phyloP scores from a whole-genome alignment of 2,329 filamentous ascomycete species.

The Davidsoniella australis region DNA sequence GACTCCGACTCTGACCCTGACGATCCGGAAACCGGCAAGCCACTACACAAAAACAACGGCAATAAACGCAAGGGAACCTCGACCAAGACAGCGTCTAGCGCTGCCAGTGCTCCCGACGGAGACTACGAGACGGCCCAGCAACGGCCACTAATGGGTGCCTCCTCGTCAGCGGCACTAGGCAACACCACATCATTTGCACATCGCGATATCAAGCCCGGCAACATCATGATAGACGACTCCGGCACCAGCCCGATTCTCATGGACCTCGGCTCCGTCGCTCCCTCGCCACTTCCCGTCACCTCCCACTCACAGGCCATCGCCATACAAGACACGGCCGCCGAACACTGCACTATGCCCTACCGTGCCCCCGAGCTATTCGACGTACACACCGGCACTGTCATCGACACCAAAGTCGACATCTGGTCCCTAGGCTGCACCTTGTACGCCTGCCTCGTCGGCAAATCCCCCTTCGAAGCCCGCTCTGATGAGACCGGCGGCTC shows the following conservation, averaged over 20 bases:
- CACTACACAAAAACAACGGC: slow-evolving; percentile 14
- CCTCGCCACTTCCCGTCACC: slow-evolving; percentile 75
- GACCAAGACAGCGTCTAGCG: neutral
- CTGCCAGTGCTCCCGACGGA: slow-evolving; percentile 33
- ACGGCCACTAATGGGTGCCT: slow-evolving; percentile 66
- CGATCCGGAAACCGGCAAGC: slow-evolving; percentile 20
- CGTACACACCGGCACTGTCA: slow-evolving; percentile 77
- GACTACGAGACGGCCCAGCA: slow-evolving; percentile 61
- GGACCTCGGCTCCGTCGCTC: slow-evolving; percentile 85
- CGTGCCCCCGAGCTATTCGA: slow-evolving; percentile 95
- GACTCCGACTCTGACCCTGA: slow-evolving; percentile 16
- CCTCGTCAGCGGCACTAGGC: slow-evolving; percentile 53
- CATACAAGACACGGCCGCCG: slow-evolving; percentile 84
- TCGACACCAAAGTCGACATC: slow-evolving; percentile 95
- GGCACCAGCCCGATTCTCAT: slow-evolving; percentile 83
- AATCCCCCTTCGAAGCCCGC: slow-evolving; percentile 89
- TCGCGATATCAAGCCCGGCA: slow-evolving; percentile 92
- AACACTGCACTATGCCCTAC: slow-evolving; percentile 97
- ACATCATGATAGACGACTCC: slow-evolving; percentile 95
- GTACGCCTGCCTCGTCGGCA: slow-evolving; percentile 89
- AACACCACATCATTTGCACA: slow-evolving; percentile 73
- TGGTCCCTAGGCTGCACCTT: slow-evolving; percentile 97
- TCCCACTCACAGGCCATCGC: slow-evolving; percentile 79
- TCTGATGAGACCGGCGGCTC: slow-evolving; percentile 92
- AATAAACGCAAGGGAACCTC: neutral